A percentile compares a stretch with the other conserved stretches of the same genome.
These are phyloP conservation scores for Nemania diffusa DNA, from an alignment of 2,329 filamentous ascomycete species.

Conservation along the genomic window DNA sequence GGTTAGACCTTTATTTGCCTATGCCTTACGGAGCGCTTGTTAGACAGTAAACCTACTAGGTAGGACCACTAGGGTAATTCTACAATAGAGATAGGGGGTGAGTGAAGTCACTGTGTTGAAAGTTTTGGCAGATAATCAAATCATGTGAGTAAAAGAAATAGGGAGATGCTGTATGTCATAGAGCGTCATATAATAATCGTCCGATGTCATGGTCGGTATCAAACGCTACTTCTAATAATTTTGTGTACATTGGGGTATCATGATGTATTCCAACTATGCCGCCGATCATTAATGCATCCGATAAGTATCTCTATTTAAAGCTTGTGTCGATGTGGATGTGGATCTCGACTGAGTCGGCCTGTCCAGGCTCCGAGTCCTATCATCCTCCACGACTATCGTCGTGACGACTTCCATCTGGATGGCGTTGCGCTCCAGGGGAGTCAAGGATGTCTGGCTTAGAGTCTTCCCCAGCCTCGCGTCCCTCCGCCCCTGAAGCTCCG, in stretches of 20 bases:
- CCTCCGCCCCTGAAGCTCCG: conserved; percentile 26
- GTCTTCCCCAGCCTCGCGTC: conserved; percentile 26
- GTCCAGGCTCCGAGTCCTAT: conserved; percentile 9
- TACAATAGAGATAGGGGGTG: background rate
- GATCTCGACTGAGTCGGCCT: conserved; percentile 4
- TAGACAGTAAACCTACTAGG: background rate
- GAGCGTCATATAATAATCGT: background rate
- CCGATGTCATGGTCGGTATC: background rate
- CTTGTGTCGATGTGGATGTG: conserved; percentile 8
- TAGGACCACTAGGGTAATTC: background rate
- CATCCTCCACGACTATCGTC: conserved; percentile 45
- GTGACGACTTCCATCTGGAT: conserved; percentile 50
- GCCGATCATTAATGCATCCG: background rate
- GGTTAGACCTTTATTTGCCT: too few relatives aligned
- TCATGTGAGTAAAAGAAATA: background rate
- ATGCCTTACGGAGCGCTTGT: background rate
- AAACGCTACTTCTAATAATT: background rate
- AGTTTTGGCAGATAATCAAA: background rate
- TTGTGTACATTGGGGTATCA: conserved; percentile 25
- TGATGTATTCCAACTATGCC: conserved; percentile 2
- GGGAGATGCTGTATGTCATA: background rate
- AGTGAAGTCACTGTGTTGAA: background rate
- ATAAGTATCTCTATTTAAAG: conserved; percentile 19
- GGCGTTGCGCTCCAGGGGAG: conserved; percentile 34
- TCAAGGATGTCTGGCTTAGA: conserved; percentile 45